phyloP scores from a whole-genome alignment of 202 grass and related monocot species.

The Cymbopogon flexuosus region DNA sequence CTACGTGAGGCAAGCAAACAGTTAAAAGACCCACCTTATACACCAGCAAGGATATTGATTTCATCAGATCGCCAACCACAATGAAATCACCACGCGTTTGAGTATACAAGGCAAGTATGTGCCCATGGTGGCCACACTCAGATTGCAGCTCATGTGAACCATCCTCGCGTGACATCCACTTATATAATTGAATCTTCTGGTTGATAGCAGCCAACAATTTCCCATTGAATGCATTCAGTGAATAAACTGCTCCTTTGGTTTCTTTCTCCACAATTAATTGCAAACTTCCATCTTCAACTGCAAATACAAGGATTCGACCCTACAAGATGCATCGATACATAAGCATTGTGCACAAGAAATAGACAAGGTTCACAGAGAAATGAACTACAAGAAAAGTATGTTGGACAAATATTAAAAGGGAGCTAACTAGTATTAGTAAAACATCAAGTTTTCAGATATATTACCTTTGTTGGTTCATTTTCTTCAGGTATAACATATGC shows the following conservation, averaged over 20 bases:
- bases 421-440: background rate
- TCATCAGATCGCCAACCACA: slow-evolving; percentile 96
- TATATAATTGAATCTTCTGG: slow-evolving; percentile 96
- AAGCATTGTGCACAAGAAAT: background rate
- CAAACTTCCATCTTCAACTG: slow-evolving; percentile 83
- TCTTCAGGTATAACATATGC: slow-evolving; percentile 98
- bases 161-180: slow-evolving; percentile 78
- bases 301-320: slow-evolving; percentile 87
- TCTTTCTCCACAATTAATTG: slow-evolving; percentile 93
- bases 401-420: background rate
- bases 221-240: slow-evolving; percentile 88
- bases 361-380: background rate
- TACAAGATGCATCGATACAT: slow-evolving; percentile 28
- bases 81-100: slow-evolving; percentile 99
- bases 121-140: slow-evolving; percentile 91
- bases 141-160: slow-evolving; percentile 79
- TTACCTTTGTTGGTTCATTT: slow-evolving; percentile 92
- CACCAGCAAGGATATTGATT: slow-evolving; percentile 89
- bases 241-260: slow-evolving; percentile 95
- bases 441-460: background rate
- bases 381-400: no score
- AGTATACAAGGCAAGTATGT: slow-evolving; percentile 85
- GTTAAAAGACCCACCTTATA: slow-evolving; percentile 58
- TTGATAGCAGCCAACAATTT: slow-evolving; percentile 96
- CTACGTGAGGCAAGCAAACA: background rate